Conservation (phyloP, 208 protist species). For the Trichomonas tenax region DNA sequence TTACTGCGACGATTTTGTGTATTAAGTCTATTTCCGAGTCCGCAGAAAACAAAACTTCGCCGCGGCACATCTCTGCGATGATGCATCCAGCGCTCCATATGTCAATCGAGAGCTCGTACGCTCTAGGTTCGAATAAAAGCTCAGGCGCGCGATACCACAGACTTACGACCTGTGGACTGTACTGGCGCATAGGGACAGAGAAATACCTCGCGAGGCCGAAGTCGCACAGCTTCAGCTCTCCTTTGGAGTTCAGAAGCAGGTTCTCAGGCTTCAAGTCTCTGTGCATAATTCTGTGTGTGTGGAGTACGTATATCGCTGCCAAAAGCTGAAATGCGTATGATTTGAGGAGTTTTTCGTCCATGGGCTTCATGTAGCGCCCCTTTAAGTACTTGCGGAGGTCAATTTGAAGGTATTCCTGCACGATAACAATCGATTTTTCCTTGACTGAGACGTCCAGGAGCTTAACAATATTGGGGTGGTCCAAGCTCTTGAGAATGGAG, state of each 20-base stretch:
- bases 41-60: slow-evolving; percentile 32
- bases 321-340: slow-evolving; percentile 25
- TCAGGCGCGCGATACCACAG: slow-evolving; percentile 45
- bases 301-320: slow-evolving; percentile 29
- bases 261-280: slow-evolving; percentile 53
- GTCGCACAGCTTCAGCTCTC: slow-evolving; percentile 51
- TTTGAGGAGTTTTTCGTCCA: neutral
- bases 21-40: slow-evolving; percentile 39
- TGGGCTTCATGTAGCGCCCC: neutral
- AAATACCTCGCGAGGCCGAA: slow-evolving; percentile 51
- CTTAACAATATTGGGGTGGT: neutral
- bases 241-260: slow-evolving; percentile 37
- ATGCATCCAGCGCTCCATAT: slow-evolving; percentile 46
- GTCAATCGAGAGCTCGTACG: slow-evolving; percentile 38
- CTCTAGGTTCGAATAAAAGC: slow-evolving; percentile 28
- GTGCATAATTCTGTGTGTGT: slow-evolving; percentile 36
- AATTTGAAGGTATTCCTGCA: neutral
- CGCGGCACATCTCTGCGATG: slow-evolving; percentile 35
- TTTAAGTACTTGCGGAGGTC: neutral
- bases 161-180: slow-evolving; percentile 45
- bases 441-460: neutral
- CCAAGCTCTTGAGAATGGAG: neutral
- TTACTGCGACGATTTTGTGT: slow-evolving; percentile 13
- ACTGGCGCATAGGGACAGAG: slow-evolving; percentile 35
- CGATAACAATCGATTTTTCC: neutral